Evolutionary conservation across 768 basidiomycete genomes (phyloP), one percentile per base, ranked within the genome.

Genomic region (Suillus discolor): DNA sequence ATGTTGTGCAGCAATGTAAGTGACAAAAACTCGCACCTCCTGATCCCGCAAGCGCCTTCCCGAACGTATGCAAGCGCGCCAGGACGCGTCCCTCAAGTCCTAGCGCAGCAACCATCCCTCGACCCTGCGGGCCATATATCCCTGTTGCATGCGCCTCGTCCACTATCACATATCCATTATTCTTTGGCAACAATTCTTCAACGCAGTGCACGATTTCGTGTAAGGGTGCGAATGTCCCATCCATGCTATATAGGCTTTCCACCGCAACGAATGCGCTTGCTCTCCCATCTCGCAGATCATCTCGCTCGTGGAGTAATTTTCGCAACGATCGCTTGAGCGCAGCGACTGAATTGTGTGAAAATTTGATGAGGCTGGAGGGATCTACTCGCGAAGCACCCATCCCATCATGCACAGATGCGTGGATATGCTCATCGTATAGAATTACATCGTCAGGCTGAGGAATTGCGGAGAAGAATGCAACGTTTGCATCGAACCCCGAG

Each of bases 141-240:
- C 96, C 96, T 0, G 94, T 97, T 5, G 95, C 86, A 76, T 99
- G 97, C 0, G 97, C 97, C 74, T 97, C 96, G 66, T 98, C 97
- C 0, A 98, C 89, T 18, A 97, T 76, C 15, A 97, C 77, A 74
- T 91, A 87, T 31, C 82, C 88, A 72, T 91, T 91, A 3, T 84
- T 83, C 20, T 69, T 63, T 1, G 90, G 90, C 49, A 94, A 84
- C 15, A 84, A 67, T 47, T 84, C 80, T 34, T 94, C 87, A 53
- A 94, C 71, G 4, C 84, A 71, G 34, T 85, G 83, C 42, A 90
- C 85, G 57, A 97, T 88, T 51, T 86, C 85, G 18, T 62, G 62
- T 36, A 99, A 80, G 0, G 94, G 95, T 0, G 91, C 84, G 66
- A 97, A 84, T 34, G 95, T 97, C 16, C 97, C 97, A 69, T 99